Percentiles rank a stretch among this genome's conserved stretches.
Conservation (phyloP, 2,329 filamentous ascomycete genomes). For the Epichloe brachyelytri region DNA sequence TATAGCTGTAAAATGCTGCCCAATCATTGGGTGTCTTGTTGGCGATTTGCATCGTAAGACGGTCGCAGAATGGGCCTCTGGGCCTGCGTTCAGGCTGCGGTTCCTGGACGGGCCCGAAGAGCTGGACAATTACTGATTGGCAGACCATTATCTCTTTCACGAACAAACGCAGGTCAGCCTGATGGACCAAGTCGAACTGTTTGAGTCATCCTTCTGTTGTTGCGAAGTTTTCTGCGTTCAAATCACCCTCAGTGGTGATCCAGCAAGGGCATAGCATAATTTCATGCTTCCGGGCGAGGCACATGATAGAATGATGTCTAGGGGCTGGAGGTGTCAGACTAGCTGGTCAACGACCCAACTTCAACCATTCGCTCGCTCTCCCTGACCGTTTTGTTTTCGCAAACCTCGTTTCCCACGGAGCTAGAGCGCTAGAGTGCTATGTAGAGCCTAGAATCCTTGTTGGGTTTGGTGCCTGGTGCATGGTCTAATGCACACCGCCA, state of each 20-base stretch:
- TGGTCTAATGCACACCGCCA: conserved; percentile 5
- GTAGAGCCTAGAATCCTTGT: not conserved
- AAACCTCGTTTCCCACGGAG: not conserved
- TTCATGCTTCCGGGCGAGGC: not conserved
- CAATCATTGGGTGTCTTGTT: conserved; percentile 4
- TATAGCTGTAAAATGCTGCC: conserved; percentile 4
- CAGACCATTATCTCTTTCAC: not conserved
- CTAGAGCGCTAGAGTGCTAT: not conserved
- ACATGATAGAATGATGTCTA: no score
- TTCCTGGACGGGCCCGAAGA: conserved; percentile 3
- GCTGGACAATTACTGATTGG: conserved; percentile 1
- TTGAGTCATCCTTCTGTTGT: not conserved
- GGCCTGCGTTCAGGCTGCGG: conserved; percentile 5
- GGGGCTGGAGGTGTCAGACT: not conserved
- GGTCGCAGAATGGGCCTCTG: conserved; percentile 5
- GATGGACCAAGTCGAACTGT: not conserved
- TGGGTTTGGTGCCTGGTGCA: not conserved
- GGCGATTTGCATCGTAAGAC: conserved; percentile 5
- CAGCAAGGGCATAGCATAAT: not conserved
- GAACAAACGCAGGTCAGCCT: not conserved
- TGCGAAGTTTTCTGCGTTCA: not conserved
- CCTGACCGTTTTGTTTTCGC: not conserved
- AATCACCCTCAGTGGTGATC: not conserved
- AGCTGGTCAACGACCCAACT: not conserved
- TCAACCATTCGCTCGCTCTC: not conserved